phyloP scores from a whole-genome alignment of 1,139 yeast species.

The Diutina neorugosa region DNA sequence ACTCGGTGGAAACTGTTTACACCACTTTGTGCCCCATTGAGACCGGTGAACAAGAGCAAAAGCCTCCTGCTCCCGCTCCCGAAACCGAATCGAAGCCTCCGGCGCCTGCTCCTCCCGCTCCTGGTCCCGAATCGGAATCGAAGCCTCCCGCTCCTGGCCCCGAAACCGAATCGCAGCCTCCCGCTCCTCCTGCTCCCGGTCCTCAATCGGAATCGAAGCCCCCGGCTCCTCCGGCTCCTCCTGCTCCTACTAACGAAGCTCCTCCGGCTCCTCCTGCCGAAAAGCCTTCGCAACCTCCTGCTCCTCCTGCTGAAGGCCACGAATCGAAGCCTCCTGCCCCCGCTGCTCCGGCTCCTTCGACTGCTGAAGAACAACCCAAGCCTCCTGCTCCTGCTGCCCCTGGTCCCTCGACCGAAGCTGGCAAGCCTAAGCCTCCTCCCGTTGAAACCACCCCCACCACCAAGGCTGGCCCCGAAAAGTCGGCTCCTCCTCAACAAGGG shows the following conservation, averaged over 20 bases:
- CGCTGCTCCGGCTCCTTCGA: neutral
- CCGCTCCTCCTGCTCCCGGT: neutral
- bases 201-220: neutral
- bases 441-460: neutral
- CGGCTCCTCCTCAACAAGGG: neutral
- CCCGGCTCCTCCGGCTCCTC: neutral
- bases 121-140: neutral
- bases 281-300: neutral
- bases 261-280: neutral
- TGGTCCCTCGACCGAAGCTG: no score
- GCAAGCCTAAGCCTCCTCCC: neutral
- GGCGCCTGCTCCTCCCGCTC: neutral
- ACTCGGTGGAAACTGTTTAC: neutral
- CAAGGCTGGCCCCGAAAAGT: neutral
- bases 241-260: neutral
- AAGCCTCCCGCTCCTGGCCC: neutral
- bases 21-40: constrained; percentile 4
- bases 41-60: neutral
- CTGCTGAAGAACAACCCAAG: no score
- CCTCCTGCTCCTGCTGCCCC: neutral
- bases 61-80: neutral
- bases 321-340: neutral
- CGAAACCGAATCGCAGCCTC: neutral
- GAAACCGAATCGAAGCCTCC: no score
- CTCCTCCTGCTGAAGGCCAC: neutral